Base-by-base conservation (phyloP, 768 basidiomycete genomes). In the Phylloporus arenicola region DNA sequence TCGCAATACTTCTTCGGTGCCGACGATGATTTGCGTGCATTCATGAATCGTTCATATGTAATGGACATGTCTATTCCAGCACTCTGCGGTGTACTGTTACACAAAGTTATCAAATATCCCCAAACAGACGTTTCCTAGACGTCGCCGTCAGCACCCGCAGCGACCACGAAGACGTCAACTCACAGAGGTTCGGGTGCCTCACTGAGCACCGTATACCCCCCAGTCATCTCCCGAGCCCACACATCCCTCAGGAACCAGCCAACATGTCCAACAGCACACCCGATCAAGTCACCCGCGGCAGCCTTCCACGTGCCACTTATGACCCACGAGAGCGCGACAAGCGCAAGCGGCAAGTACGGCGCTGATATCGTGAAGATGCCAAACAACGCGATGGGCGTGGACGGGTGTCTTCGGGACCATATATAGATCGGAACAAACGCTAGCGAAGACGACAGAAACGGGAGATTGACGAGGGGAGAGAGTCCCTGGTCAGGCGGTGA, bases 391-490 rank as follows among this genome's bases (percentile, higher is more conserved):
- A 99, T 92, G n/a, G 92, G 91, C 4, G 92, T 91, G 4, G 86
- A 83, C 3, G 95, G 93, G 65, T 99, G 95, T 19, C 93, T 79
- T 47, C 95, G 76, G 16, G 93, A 92, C 96, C 96, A 99, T 52
- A 98, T 76, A 67, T 99, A 99, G 35, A 97, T 96, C 3, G 95
- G 88, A 3, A 95, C 90, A 62, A 95, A 96, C 1, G 93, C 92
- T 27, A 95, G 79, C 0, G 92, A 84, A 0, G 92, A 89, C 5
- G 93, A 94, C 40, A 97, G 83, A 73, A 96, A 95, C 0, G 93
- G 92, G 14, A 94, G 80, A 56, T 91, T 92, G 63, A 96, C 83
- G 11, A 94, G 76, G 0, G 92, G 92, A 0, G 93, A 92, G 6
- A 95, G 75, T 19, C 73, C 76, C 84, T 94, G 63, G 33, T 40